phyloP scores from a whole-genome alignment of 2,329 filamentous ascomycete species.

The Botrytis aclada region DNA sequence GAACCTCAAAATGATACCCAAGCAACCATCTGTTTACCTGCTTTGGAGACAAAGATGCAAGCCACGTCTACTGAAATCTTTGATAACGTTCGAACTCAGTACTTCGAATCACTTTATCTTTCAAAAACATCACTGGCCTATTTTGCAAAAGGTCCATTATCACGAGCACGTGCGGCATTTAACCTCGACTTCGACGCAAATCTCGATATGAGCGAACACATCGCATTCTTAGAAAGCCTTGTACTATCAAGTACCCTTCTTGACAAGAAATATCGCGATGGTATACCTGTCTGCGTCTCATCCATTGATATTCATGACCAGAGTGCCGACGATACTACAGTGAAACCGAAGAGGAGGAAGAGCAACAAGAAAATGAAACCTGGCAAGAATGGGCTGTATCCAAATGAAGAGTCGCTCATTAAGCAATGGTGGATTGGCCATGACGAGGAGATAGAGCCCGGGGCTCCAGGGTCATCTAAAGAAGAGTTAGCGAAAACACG shows the following conservation, averaged over 20 bases:
- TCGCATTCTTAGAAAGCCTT: conserved; percentile 66
- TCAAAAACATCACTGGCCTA: conserved; percentile 75
- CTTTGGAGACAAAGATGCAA: conserved; percentile 15
- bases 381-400: conserved; percentile 67
- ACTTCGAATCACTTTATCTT: conserved; percentile 60
- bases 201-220: conserved; percentile 59
- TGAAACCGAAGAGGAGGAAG: conserved; percentile 45
- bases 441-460: conserved; percentile 50
- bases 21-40: background rate
- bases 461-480: conserved; percentile 42
- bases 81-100: conserved; percentile 55
- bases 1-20: conserved; percentile 19
- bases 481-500: conserved; percentile 57
- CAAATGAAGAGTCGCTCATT: conserved; percentile 61
- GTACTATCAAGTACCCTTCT: conserved; percentile 64
- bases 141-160: conserved; percentile 78
- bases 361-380: conserved; percentile 64
- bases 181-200: conserved; percentile 59
- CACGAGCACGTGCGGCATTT: conserved; percentile 69
- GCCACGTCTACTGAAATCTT: conserved; percentile 52
- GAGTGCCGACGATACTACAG: conserved; percentile 51
- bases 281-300: conserved; percentile 59
- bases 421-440: conserved; percentile 68
- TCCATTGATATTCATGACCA: conserved; percentile 51
- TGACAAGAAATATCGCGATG: conserved; percentile 78